Percentiles rank a stretch among this genome's conserved stretches.
Evolutionary conservation across 2,329 filamentous ascomycete species (phyloP).

Genomic region (Emergomyces africanus): DNA sequence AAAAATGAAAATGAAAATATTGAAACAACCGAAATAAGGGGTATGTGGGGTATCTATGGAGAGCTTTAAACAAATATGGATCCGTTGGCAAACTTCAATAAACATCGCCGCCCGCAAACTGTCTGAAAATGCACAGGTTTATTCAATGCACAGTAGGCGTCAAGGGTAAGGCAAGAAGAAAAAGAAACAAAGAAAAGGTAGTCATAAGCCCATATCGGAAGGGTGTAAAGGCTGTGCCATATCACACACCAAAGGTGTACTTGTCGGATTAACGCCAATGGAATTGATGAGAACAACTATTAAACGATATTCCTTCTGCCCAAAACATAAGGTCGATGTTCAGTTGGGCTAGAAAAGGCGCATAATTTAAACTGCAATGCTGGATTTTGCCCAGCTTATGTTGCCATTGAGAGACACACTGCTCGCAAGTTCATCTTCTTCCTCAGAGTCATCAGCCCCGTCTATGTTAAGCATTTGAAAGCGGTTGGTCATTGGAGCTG

Average conservation of each 20-base stretch:
- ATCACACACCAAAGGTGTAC: background rate
- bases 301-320: no score
- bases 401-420: constrained; percentile 9
- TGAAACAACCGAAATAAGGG: background rate
- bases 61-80: background rate
- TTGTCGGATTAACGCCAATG: background rate
- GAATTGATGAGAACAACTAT: background rate
- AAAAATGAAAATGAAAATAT: background rate
- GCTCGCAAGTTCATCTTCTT: constrained; percentile 12
- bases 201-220: background rate
- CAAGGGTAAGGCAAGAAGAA: background rate
- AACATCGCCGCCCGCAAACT: background rate
- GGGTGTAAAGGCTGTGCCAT: background rate
- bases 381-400: constrained; percentile 8
- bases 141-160: background rate
- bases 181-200: background rate
- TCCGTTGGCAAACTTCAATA: background rate
- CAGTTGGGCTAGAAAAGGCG: background rate
- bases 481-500: constrained; percentile 41
- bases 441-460: constrained; percentile 29
- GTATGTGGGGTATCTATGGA: background rate
- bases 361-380: constrained; percentile 9
- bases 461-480: constrained; percentile 48
- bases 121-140: background rate
- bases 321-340: background rate